Evolutionary conservation across 2,329 filamentous ascomycete species (phyloP).

Genomic region (Talaromyces sp.): DNA sequence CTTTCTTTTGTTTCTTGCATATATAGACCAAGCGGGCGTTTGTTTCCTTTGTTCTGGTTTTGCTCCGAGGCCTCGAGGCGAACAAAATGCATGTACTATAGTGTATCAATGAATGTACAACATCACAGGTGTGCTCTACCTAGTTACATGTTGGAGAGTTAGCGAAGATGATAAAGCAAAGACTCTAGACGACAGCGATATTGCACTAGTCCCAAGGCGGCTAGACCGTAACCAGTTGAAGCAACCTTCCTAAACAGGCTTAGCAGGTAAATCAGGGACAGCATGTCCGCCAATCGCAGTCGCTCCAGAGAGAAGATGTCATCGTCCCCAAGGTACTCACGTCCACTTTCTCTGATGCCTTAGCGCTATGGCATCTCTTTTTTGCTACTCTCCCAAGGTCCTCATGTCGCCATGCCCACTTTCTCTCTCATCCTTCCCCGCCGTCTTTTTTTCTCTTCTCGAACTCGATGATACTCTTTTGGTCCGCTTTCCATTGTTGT

Average conservation of each 20-base stretch:
- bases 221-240: background rate
- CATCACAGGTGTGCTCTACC: background rate
- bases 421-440: background rate
- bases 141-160: no score
- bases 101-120: constrained; percentile 2
- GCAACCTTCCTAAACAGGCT: background rate
- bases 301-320: background rate
- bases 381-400: constrained; percentile 15
- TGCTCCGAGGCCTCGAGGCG: background rate
- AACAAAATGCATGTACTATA: background rate
- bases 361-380: background rate
- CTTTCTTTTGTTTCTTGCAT: constrained; percentile 1
- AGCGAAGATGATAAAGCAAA: background rate
- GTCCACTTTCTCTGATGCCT: background rate
- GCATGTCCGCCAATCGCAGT: constrained; percentile 1
- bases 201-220: background rate
- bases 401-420: constrained; percentile 6
- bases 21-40: constrained; percentile 12
- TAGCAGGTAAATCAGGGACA: background rate
- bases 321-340: constrained; percentile 18
- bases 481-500: background rate
- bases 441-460: background rate
- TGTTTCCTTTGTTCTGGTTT: background rate
- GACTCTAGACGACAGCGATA: background rate
- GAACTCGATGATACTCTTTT: background rate